phyloP scores from a whole-genome alignment of 345 rosid species.

The Sisymbrium altissimum region DNA sequence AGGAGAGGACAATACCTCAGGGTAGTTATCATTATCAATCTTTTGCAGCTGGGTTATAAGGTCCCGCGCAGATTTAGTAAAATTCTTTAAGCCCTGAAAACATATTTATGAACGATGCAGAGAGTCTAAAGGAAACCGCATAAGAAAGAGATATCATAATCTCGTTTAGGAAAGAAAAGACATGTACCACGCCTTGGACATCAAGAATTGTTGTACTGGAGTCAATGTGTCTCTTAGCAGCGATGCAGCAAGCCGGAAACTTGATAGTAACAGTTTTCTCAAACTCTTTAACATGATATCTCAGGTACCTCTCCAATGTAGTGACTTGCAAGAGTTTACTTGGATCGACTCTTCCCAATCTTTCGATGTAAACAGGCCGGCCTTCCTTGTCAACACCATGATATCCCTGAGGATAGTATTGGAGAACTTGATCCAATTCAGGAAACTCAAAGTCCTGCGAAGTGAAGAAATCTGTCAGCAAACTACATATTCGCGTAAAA shows the following conservation, averaged over 20 bases:
- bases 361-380: conserved; percentile 81
- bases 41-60: conserved; percentile 76
- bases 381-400: conserved; percentile 96
- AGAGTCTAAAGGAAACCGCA: background rate
- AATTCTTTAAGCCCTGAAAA: conserved; percentile 69
- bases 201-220: conserved; percentile 83
- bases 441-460: conserved; percentile 77
- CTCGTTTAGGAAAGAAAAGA: background rate
- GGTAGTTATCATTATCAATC: conserved; percentile 85
- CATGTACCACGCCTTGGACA: conserved; percentile 87
- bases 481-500: background rate
- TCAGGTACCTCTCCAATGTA: conserved; percentile 66
- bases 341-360: conserved; percentile 76
- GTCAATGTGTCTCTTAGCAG: conserved; percentile 80
- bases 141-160: background rate
- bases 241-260: conserved; percentile 84
- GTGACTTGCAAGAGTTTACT: conserved; percentile 78
- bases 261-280: conserved; percentile 69
- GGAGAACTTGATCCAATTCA: conserved; percentile 69
- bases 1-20: conserved; percentile 53
- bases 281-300: conserved; percentile 83
- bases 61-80: conserved; percentile 79
- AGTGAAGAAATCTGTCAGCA: background rate
- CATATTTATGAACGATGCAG: background rate
- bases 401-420: conserved; percentile 80